These are phyloP conservation scores for Cephalotrichum gorgonifer DNA, from an alignment of 2,329 filamentous ascomycete genomes.

Conservation along the genomic window DNA sequence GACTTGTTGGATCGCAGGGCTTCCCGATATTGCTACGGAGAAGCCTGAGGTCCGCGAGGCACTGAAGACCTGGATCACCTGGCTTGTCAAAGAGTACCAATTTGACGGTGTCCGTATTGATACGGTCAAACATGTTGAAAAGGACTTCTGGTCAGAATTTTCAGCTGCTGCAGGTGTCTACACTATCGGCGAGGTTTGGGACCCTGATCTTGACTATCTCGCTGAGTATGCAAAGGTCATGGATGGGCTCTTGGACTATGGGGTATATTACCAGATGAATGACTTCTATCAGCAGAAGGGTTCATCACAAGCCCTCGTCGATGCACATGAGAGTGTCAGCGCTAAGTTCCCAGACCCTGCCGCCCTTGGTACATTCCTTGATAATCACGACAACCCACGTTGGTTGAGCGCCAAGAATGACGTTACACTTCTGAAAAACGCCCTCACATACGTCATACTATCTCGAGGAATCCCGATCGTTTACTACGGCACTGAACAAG, in stretches of 20 bases:
- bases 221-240: conserved; percentile 42
- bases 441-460: conserved; percentile 51
- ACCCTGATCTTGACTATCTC: conserved; percentile 40
- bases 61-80: conserved; percentile 48
- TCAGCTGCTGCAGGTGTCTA: conserved; percentile 44
- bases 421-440: conserved; percentile 46
- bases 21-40: conserved; percentile 53
- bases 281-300: conserved; percentile 26
- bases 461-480: conserved; percentile 52
- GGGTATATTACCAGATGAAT: conserved; percentile 33
- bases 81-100: conserved; percentile 47
- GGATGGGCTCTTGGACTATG: conserved; percentile 52
- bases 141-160: conserved; percentile 47
- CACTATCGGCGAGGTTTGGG: conserved; percentile 48
- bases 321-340: conserved; percentile 25
- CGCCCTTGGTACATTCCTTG: conserved; percentile 39
- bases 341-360: conserved; percentile 29
- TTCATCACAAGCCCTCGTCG: conserved; percentile 25
- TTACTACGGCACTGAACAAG: conserved; percentile 58
- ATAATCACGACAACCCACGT: conserved; percentile 49
- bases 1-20: conserved; percentile 43
- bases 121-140: conserved; percentile 51
- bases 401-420: conserved; percentile 43
- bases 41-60: conserved; percentile 33
- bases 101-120: conserved; percentile 54